Base-by-base conservation (phyloP, 2,329 filamentous ascomycete species). In the Nigrograna mackinnonii region DNA sequence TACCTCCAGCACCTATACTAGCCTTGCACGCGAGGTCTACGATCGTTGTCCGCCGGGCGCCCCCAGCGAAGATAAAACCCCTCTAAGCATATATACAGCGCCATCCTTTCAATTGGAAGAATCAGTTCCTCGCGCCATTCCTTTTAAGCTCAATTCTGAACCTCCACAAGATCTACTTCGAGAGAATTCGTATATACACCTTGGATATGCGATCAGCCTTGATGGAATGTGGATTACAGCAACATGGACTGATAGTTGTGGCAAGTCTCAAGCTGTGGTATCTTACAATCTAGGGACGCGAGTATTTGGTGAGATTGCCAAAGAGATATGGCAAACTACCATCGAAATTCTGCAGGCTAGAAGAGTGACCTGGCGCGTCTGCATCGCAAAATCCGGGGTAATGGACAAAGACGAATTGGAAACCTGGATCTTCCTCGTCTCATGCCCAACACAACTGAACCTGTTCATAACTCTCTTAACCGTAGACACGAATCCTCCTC, bases 211-310 rank as follows among this genome's bases (percentile, higher is more conserved):
- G 2, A 79, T 84, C 41, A 91, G 87, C 57, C 75, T 85, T 9
- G 87, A 92, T 62, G 82, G 86, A 16, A 76, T 84, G 6, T 95
- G 90, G 90, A 72, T 94, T 26, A 86, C 85, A 11, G 86, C 83
- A 5, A 86, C 86, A 1, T 95, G 89, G 89, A 89, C 85, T 1
- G 88, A 95, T 60, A 89, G 84, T 52, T 80, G 80, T 19, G 89
- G 89, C 2, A 82, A 80, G 45, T 82, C 87, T 47, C 87, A 91
- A 62, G 82, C 84, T 52, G 87, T 80, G 13, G 80, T 84, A 1
- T 86, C 87, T 0, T 92, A 91, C 65, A 89, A 86, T 55, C 71
- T 92, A 3, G 62, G 33, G 75, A 84, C 47, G 78, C 82, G 67
- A 74, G 79, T 53, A 73, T 80, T 90, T 47, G 73, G 73, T 12